Conservation (phyloP, 768 basidiomycete species). For the Xerocomellus dryophilus region DNA sequence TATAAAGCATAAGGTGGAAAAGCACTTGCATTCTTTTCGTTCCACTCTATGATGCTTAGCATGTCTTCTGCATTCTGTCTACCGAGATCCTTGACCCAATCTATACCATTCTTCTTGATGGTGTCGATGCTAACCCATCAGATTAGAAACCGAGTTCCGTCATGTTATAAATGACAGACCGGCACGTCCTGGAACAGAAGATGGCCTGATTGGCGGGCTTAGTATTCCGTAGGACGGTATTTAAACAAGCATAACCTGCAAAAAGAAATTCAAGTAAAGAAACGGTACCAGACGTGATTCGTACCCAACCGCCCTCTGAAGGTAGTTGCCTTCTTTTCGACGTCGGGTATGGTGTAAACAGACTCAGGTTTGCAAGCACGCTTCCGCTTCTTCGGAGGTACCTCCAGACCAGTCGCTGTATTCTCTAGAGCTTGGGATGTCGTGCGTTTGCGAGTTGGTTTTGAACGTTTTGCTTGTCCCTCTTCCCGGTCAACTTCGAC, state of each 20-base stretch:
- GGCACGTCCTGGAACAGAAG: slow-evolving; percentile 74
- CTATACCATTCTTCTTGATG: slow-evolving; percentile 74
- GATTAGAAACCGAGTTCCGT: neutral
- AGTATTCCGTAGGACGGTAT: slow-evolving; percentile 71
- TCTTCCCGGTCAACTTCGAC: neutral
- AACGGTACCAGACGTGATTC: neutral
- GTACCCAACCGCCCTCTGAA: slow-evolving; percentile 65
- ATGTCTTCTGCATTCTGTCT: slow-evolving; percentile 73
- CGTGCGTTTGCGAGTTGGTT: slow-evolving; percentile 7
- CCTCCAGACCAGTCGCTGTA: neutral
- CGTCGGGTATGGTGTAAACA: slow-evolving; percentile 68
- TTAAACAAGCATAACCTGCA: slow-evolving; percentile 76
- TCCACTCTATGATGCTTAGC: slow-evolving; percentile 80
- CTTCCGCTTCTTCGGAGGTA: slow-evolving; percentile 26
- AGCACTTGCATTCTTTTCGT: slow-evolving; percentile 68
- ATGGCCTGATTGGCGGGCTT: slow-evolving; percentile 63
- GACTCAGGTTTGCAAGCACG: slow-evolving; percentile 43
- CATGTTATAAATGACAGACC: slow-evolving; percentile 33
- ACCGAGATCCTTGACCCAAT: slow-evolving; percentile 80
- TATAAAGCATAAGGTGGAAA: neutral
- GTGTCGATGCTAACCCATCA: slow-evolving; percentile 56
- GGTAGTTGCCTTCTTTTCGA: slow-evolving; percentile 60
- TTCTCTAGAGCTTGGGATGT: slow-evolving; percentile 13
- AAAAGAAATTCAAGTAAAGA: neutral
- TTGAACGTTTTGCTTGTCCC: neutral